Percentiles rank a stretch among this genome's conserved stretches.
These are phyloP conservation scores for Fusarium fujikuroi DNA, from an alignment of 2,329 filamentous ascomycete species.

Conservation along the genomic window DNA sequence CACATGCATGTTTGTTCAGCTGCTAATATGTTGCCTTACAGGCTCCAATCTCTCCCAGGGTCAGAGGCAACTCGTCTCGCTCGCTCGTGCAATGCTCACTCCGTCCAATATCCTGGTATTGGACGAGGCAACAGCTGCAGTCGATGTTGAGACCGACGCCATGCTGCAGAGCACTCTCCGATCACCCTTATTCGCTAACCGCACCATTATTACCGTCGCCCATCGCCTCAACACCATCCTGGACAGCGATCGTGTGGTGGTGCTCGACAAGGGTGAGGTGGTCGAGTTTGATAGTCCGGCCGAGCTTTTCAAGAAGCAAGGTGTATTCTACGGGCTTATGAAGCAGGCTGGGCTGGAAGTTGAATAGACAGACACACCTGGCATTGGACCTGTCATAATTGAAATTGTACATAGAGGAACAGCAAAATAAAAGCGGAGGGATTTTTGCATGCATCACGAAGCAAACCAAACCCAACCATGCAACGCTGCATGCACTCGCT, in stretches of 20 bases:
- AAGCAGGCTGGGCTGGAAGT: conserved; percentile 84
- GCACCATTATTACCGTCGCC: conserved; percentile 97
- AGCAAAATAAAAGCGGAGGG: conserved; percentile 14
- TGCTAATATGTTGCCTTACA: conserved; percentile 50
- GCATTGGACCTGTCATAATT: conserved; percentile 5
- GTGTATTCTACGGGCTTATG: conserved; percentile 89
- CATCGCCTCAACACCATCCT: conserved; percentile 99
- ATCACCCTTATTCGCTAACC: conserved; percentile 79
- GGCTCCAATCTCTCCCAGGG: conserved; percentile 96
- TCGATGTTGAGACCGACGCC: conserved; percentile 75
- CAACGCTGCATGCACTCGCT: not conserved
- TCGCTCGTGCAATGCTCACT: conserved; percentile 92
- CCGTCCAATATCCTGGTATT: conserved; percentile 97
- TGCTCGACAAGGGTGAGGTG: conserved; percentile 89
- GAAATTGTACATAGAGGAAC: conserved; percentile 23
- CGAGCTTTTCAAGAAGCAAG: conserved; percentile 77
- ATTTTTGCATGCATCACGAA: conserved; percentile 9
- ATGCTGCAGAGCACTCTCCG: conserved; percentile 73
- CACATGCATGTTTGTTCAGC: conserved; percentile 21
- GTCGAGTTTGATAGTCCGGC: conserved; percentile 91
- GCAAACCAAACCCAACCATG: not conserved
- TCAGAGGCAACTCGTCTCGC: conserved; percentile 91
- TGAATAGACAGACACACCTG: conserved; percentile 45
- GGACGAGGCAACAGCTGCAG: conserved; percentile 90
- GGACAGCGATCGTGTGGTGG: conserved; percentile 87